phyloP scores from a whole-genome alignment of 73 alveolate species.

The Strombidium stylifer region DNA sequence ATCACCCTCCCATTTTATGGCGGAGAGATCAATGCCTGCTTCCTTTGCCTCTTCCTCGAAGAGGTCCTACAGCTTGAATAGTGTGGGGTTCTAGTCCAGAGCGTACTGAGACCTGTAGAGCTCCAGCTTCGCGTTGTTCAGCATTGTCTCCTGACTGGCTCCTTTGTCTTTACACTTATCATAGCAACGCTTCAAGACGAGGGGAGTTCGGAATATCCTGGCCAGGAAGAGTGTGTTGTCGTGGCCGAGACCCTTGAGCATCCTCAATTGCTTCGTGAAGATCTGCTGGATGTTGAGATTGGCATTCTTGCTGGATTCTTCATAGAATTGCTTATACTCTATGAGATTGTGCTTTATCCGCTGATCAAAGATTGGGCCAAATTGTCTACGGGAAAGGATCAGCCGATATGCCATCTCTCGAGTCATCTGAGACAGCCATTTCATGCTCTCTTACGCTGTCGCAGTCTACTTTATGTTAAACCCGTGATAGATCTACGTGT shows the following conservation, averaged over 20 bases:
- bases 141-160: conserved; percentile 16
- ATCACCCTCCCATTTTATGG: no score
- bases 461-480: conserved; percentile 46
- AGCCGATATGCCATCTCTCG: conserved; percentile 45
- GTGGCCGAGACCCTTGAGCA: conserved; percentile 79
- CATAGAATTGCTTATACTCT: conserved; percentile 64
- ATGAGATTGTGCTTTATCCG: conserved; percentile 57
- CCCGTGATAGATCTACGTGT: conserved; percentile 57
- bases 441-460: conserved; percentile 44
- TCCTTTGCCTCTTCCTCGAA: conserved; percentile 7
- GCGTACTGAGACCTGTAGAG: conserved; percentile 4
- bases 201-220: conserved; percentile 77
- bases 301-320: conserved; percentile 71
- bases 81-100: not conserved
- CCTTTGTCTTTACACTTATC: conserved; percentile 65
- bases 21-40: no score
- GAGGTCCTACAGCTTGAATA: not conserved
- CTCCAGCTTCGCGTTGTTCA: conserved; percentile 38
- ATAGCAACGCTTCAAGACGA: conserved; percentile 54
- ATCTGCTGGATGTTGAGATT: conserved; percentile 70
- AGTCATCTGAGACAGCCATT: conserved; percentile 68
- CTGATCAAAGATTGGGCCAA: conserved; percentile 51
- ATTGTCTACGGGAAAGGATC: conserved; percentile 44
- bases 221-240: conserved; percentile 72
- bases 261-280: conserved; percentile 79